Evolutionary conservation across 2,329 filamentous ascomycete species (phyloP), one percentile per base, ranked within the genome.

Genomic region (Xylariaceae sp.): DNA sequence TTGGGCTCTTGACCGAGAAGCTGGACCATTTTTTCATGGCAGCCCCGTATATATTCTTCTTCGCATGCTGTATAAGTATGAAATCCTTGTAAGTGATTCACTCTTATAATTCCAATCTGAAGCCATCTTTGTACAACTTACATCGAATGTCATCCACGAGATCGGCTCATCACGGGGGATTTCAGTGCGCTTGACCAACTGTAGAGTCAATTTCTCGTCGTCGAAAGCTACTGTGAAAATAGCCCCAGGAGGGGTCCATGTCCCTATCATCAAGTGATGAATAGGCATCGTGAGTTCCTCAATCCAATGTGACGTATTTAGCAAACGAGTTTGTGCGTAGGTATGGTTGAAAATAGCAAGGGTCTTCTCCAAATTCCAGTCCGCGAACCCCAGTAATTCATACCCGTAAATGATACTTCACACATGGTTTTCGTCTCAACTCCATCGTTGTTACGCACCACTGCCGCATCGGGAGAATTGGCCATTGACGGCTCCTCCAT

Each of bases 1-100:
- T 83, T 3, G 88, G 86, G 55, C 79, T 84, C 58, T 83, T 79
- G 59, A 94, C 85, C 37, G 82, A 73, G 66, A 88, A 92, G 64
- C 85, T 90, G 40, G 85, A 85, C 88, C 88, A 95, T 65, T 90
- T 92, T 75, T 95, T 95, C 88, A 93, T 93, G 49, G 88, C 87
- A 3, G 89, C 84, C 59, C 89, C 89, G 66, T 95, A 95, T 49
- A 95, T 84, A 64, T 86, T 85, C 68, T 89, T 92, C 61, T 85
- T 86, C 50, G 77, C 72, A 68, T 94, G 88, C 84, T 92, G 61
- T 42, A 45, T 3, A 47, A 14, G 45, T n/a, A n/a, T n/a, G n/a
- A n/a, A n/a, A n/a, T n/a, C n/a, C n/a, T n/a, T n/a, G n/a, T n/a
- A n/a, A n/a, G n/a, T n/a, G n/a, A n/a, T n/a, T n/a, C n/a, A n/a